These are phyloP conservation scores for Colletotrichum destructivum DNA, from an alignment of 2,329 filamentous ascomycete genomes.

Conservation along the genomic window DNA sequence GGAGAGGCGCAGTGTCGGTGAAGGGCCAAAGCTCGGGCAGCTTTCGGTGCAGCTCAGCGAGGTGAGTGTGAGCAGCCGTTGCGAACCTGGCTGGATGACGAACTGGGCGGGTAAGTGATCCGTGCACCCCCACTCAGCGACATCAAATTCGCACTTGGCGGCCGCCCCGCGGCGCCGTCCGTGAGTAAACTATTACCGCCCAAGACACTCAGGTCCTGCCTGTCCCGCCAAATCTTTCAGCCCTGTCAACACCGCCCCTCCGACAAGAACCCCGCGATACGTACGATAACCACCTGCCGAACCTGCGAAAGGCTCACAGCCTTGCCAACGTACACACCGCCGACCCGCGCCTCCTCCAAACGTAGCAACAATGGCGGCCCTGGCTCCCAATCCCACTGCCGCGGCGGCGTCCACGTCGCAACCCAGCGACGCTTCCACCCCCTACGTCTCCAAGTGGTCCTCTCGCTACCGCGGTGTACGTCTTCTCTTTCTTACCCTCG, in stretches of 20 bases:
- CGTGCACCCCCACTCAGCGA: slow-evolving; percentile 9
- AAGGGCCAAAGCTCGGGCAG: background rate
- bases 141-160: slow-evolving; percentile 17
- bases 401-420: slow-evolving; percentile 38
- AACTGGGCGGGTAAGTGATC: background rate
- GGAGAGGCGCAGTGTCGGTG: slow-evolving; percentile 7
- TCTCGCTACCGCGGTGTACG: slow-evolving; percentile 75
- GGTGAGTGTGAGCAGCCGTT: background rate
- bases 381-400: slow-evolving; percentile 46
- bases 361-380: slow-evolving; percentile 51
- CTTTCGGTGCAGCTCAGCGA: slow-evolving; percentile 17
- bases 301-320: too few species aligned
- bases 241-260: slow-evolving; percentile 35
- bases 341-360: too few species aligned
- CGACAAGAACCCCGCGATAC: slow-evolving; percentile 27
- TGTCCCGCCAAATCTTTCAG: slow-evolving; percentile 20
- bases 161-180: slow-evolving; percentile 7
- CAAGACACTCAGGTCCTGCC: slow-evolving; percentile 2
- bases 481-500: slow-evolving; percentile 32
- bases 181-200: slow-evolving; percentile 6
- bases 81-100: background rate
- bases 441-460: slow-evolving; percentile 71
- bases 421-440: slow-evolving; percentile 47
- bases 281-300: background rate
- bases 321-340: background rate